phyloP scores from a whole-genome alignment of 441 rosid species.

The Viola pubescens region DNA sequence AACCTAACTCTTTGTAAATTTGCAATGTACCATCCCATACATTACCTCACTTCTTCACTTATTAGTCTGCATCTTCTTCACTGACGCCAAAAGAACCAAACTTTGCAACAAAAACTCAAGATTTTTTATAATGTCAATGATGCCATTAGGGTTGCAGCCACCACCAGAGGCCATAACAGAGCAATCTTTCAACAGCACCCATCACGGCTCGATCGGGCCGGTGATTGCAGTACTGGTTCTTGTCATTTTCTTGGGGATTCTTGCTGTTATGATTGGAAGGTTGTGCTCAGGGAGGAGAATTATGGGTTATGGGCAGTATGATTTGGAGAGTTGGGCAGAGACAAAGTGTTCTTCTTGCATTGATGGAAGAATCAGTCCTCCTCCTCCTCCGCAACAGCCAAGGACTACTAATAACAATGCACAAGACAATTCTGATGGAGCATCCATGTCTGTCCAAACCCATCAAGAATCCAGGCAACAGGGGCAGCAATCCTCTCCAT shows the following conservation, averaged over 20 bases:
- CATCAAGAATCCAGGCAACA: conserved; percentile 27
- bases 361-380: conserved; percentile 48
- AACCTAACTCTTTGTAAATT: neutral
- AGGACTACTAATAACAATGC: conserved; percentile 6
- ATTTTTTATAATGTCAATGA: conserved; percentile 25
- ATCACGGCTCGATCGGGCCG: conserved; percentile 43
- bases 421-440: conserved; percentile 15
- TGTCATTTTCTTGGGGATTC: conserved; percentile 33
- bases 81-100: neutral
- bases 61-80: too few species aligned
- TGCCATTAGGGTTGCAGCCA: conserved; percentile 40
- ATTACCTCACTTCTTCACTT: neutral
- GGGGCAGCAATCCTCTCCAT: conserved; percentile 26
- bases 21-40: neutral
- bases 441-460: conserved; percentile 22
- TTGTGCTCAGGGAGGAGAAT: conserved; percentile 63
- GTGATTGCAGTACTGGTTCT: conserved; percentile 49
- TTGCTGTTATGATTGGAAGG: conserved; percentile 56
- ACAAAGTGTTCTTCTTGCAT: conserved; percentile 59
- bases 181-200: conserved; percentile 24
- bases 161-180: conserved; percentile 30
- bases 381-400: conserved; percentile 3
- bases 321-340: conserved; percentile 73
- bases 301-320: conserved; percentile 48
- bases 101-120: neutral